phyloP scores from a whole-genome alignment of 202 grass and related monocot species.

The Cymbopogon flexuosus region DNA sequence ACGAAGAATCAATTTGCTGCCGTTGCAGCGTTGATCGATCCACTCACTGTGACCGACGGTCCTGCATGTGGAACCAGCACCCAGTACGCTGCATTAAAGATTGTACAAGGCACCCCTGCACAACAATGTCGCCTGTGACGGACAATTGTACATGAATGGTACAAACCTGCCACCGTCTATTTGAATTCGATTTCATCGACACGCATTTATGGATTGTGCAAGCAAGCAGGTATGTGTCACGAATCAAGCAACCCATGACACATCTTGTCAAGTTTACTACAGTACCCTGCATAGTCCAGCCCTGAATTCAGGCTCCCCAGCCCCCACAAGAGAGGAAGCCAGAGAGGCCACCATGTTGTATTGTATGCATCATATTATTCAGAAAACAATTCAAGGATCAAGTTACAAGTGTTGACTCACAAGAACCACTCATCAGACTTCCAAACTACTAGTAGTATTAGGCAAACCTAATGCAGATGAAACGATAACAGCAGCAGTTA shows the following conservation, averaged over 20 bases:
- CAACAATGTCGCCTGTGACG: slow-evolving; percentile 15
- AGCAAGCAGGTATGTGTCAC: slow-evolving; percentile 34
- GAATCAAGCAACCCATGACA: slow-evolving; percentile 38
- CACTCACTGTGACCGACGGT: slow-evolving; percentile 50
- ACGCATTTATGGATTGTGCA: slow-evolving; percentile 39
- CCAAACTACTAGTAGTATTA: background rate
- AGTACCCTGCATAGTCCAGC: slow-evolving; percentile 32
- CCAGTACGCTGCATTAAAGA: slow-evolving; percentile 34
- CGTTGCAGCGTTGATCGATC: background rate
- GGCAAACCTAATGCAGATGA: slow-evolving; percentile 27
- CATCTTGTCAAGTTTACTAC: slow-evolving; percentile 44
- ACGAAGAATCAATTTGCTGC: background rate
- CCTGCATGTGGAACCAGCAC: slow-evolving; percentile 27
- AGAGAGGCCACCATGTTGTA: background rate
- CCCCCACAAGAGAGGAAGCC: slow-evolving; percentile 3
- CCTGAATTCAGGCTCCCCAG: slow-evolving; percentile 53
- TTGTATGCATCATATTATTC: background rate
- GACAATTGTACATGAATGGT: slow-evolving; percentile 37
- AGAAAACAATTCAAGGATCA: slow-evolving; percentile 29
- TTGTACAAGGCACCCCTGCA: slow-evolving; percentile 24
- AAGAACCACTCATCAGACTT: background rate
- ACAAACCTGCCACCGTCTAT: slow-evolving; percentile 28
- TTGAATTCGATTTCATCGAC: slow-evolving; percentile 27
- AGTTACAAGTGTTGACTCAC: slow-evolving; percentile 34
- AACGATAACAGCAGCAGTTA: background rate